Percentiles rank a stretch among this genome's conserved stretches.
phyloP scores from a whole-genome alignment of 2,329 filamentous ascomycete species.

The Aureobasidium sp. region DNA sequence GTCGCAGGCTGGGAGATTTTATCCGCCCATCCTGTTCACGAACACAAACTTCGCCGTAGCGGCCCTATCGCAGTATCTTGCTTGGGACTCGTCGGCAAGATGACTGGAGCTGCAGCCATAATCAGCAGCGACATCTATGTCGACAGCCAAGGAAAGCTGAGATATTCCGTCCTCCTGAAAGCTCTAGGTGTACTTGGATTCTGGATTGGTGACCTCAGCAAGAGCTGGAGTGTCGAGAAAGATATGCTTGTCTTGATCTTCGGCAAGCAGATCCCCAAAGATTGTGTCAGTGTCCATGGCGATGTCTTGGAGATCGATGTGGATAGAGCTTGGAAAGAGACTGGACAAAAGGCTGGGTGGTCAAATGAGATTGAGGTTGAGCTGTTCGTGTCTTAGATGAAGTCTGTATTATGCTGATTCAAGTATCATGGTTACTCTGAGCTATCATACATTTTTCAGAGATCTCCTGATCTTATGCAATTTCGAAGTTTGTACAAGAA shows the following conservation, averaged over 20 bases:
- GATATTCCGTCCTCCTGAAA: slow-evolving; percentile 65
- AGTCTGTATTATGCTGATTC: not conserved
- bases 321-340: slow-evolving; percentile 67
- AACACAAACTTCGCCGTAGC: slow-evolving; percentile 44
- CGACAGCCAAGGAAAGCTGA: slow-evolving; percentile 53
- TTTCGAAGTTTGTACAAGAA: no score
- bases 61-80: slow-evolving; percentile 43
- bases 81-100: slow-evolving; percentile 75
- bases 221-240: slow-evolving; percentile 44
- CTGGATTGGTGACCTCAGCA: slow-evolving; percentile 3
- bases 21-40: slow-evolving; percentile 60
- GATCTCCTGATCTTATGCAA: no score
- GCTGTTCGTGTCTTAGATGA: slow-evolving; percentile 38
- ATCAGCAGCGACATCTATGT: slow-evolving; percentile 54
- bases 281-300: slow-evolving; percentile 29
- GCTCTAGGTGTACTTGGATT: slow-evolving; percentile 67
- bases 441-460: no score
- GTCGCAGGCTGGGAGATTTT: slow-evolving; percentile 73
- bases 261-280: slow-evolving; percentile 58
- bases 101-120: slow-evolving; percentile 80
- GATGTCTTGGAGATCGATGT: slow-evolving; percentile 72
- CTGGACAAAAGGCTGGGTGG: slow-evolving; percentile 64
- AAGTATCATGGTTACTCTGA: not conserved
- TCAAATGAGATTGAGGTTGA: slow-evolving; percentile 72
- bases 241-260: slow-evolving; percentile 71